phyloP scores from a whole-genome alignment of 2,329 filamentous ascomycete genomes.

The Zarea fungicola region DNA sequence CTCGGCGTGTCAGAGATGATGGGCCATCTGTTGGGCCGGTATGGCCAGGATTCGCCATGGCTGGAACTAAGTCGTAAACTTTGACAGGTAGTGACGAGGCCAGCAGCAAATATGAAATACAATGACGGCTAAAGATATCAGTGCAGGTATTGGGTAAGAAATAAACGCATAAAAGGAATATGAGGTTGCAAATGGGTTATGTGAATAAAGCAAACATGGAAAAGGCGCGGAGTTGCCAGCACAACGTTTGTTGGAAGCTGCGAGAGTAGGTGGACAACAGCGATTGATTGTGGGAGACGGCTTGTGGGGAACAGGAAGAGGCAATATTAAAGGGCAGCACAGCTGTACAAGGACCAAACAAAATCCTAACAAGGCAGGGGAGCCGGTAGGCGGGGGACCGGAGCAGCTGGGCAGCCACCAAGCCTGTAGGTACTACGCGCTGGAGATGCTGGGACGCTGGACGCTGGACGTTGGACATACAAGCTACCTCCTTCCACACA shows the following conservation, averaged over 20 bases:
- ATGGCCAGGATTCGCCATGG: constrained; percentile 8
- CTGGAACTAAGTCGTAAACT: neutral
- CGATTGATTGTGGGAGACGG: constrained; percentile 7
- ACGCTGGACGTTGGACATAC: no score
- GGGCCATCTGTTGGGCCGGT: neutral
- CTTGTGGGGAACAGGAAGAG: neutral
- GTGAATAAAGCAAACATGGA: neutral
- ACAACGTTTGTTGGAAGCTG: constrained; percentile 2
- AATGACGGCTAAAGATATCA: no score
- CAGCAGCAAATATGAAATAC: neutral
- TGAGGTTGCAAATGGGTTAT: constrained; percentile 1
- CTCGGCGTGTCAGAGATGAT: neutral
- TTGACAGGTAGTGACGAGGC: neutral
- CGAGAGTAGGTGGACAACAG: no score
- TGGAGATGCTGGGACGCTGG: no score
- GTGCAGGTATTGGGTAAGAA: neutral
- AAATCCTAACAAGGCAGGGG: neutral
- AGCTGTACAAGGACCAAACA: neutral
- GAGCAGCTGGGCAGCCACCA: no score
- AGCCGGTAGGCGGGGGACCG: no score
- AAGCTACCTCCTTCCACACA: no score
- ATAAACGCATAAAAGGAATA: neutral
- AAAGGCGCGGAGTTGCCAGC: neutral
- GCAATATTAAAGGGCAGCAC: neutral
- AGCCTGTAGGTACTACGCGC: no score